A percentile compares a stretch with the other conserved stretches of the same genome.
phyloP scores from a whole-genome alignment of 768 basidiomycete genomes.

The Lenzites betulinus region DNA sequence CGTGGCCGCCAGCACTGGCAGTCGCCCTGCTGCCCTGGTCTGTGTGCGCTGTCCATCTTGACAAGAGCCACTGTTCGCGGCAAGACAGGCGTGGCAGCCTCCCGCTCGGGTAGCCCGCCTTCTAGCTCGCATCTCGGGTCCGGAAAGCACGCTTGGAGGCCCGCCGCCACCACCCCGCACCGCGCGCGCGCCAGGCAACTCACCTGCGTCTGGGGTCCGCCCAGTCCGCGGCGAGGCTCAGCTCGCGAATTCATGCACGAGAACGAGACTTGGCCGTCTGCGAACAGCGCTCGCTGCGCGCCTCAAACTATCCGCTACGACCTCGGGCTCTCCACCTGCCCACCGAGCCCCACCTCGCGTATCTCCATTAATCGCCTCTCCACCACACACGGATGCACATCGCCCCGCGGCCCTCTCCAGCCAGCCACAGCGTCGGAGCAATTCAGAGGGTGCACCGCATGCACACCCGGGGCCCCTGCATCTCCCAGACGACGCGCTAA shows the following conservation, averaged over 20 bases:
- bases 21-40: not conserved
- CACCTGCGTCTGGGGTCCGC: not conserved
- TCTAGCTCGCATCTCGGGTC: slow-evolving; percentile 1
- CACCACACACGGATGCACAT: too few relatives aligned
- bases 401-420: too few relatives aligned
- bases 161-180: too few relatives aligned
- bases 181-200: not conserved
- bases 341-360: too few relatives aligned
- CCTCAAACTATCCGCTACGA: not conserved
- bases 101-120: not conserved
- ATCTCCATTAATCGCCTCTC: too few relatives aligned
- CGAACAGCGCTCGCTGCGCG: slow-evolving; percentile 6
- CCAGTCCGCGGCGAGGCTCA: too few relatives aligned
- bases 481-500: not conserved
- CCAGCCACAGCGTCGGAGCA: too few relatives aligned
- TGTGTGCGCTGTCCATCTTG: not conserved
- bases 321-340: not conserved
- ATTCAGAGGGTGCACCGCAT: not conserved
- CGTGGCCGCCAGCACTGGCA: not conserved
- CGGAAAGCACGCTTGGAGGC: slow-evolving; percentile 9
- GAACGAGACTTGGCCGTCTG: not conserved
- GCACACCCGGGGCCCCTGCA: not conserved
- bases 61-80: not conserved
- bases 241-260: too few relatives aligned
- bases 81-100: not conserved